Evolutionary conservation across 768 basidiomycete species (phyloP).

Genomic region (Tricholoma matsutake): DNA sequence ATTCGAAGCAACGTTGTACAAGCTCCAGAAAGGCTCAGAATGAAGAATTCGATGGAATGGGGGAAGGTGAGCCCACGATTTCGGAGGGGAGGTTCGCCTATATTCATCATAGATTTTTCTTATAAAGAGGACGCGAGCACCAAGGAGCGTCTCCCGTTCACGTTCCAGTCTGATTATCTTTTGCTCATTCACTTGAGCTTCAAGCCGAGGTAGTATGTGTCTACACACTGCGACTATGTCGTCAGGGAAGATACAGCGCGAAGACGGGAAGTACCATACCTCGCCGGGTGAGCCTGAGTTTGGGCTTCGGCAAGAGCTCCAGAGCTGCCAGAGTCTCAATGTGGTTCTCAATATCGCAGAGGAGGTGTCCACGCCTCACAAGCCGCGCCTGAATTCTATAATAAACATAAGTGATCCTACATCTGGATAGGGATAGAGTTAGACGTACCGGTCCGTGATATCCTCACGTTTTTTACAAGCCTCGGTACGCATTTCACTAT

Average conservation of each 20-base stretch:
- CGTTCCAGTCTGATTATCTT: neutral
- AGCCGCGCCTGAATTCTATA: neutral
- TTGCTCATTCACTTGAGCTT: neutral
- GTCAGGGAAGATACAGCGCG: neutral
- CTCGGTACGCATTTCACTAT: neutral
- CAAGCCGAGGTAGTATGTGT: neutral
- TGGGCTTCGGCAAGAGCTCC: neutral
- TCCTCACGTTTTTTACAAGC: neutral
- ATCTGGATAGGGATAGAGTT: neutral
- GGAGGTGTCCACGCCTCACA: neutral
- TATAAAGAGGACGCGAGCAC: neutral
- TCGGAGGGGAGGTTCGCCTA: neutral
- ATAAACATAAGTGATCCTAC: neutral
- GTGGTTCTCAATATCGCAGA: neutral
- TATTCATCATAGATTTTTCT: neutral
- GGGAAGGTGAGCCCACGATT: neutral
- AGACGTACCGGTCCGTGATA: neutral
- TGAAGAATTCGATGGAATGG: neutral
- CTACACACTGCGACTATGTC: neutral
- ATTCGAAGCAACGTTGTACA: neutral
- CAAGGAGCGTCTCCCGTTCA: neutral
- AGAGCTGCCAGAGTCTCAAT: neutral
- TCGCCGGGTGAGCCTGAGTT: constrained; percentile 1
- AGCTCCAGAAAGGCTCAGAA: neutral
- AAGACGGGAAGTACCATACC: neutral